These are phyloP conservation scores for Cyclanthera cordifolia DNA, from an alignment of 306 rosid species.

Conservation along the genomic window DNA sequence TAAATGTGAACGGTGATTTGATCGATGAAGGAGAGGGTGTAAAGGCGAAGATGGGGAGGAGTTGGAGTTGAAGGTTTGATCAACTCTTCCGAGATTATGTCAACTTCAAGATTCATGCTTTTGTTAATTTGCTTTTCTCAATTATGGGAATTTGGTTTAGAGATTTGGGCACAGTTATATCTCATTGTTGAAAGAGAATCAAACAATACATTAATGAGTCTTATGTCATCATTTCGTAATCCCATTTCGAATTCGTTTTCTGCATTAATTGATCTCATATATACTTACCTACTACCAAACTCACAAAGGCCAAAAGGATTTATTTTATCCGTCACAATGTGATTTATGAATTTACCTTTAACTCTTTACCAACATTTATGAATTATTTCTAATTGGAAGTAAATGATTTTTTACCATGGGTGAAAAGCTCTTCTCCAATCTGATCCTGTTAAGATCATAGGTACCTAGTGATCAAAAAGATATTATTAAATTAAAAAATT, in stretches of 20 bases:
- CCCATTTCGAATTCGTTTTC: background rate
- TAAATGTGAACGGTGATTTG: slow-evolving; percentile 10
- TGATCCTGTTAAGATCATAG: too few species aligned
- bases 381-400: too few species aligned
- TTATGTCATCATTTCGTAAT: background rate
- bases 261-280: background rate
- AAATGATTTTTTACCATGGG: too few species aligned
- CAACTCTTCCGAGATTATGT: slow-evolving; percentile 6
- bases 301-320: too few species aligned
- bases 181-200: too few species aligned
- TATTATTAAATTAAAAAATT: too few species aligned
- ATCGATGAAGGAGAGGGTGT: slow-evolving; percentile 6
- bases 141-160: background rate
- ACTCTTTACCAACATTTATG: too few species aligned
- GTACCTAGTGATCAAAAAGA: too few species aligned
- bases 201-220: background rate
- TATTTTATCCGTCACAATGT: too few species aligned
- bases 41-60: background rate
- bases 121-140: background rate
- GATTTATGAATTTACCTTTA: too few species aligned
- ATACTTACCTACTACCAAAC: background rate
- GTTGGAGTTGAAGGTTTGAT: slow-evolving; percentile 16
- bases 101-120: slow-evolving; percentile 2
- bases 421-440: too few species aligned
- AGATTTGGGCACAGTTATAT: too few species aligned